Percentiles rank a stretch among this genome's conserved stretches.
Evolutionary conservation across 768 basidiomycete genomes (phyloP).

Genomic region (Collybiopsis luxurians): DNA sequence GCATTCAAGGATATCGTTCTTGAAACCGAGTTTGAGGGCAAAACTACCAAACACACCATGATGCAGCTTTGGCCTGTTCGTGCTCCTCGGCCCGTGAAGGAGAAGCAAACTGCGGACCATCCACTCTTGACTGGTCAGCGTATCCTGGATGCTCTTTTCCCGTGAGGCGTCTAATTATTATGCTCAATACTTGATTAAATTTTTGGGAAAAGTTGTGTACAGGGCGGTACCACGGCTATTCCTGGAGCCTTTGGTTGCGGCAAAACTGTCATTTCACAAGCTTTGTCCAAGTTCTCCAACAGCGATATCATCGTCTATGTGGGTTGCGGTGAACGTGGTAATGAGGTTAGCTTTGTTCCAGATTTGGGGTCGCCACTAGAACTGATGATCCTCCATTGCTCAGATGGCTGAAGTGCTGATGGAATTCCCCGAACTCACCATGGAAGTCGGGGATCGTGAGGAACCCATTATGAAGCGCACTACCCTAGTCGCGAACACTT

Average conservation of each 20-base stretch:
- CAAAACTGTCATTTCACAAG: conserved; percentile 98
- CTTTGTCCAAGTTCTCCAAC: conserved; percentile 97
- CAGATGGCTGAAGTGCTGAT: conserved; percentile 98
- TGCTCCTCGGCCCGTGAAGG: conserved; percentile 92
- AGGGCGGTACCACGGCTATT: conserved; percentile 95
- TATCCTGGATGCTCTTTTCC: conserved; percentile 95
- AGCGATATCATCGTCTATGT: conserved; percentile 99
- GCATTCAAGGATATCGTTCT: conserved; percentile 78
- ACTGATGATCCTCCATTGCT: neutral
- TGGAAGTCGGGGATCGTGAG: conserved; percentile 89
- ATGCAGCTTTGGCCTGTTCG: conserved; percentile 99
- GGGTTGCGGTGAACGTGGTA: conserved; percentile 98
- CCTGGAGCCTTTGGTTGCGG: conserved; percentile 99
- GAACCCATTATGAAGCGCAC: conserved; percentile 99
- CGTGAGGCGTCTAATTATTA: conserved; percentile 47
- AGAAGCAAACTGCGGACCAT: conserved; percentile 90
- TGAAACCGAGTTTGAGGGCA: conserved; percentile 97
- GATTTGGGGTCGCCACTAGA: conserved; percentile 7
- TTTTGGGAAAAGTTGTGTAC: conserved; percentile 73
- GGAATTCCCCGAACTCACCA: conserved; percentile 95
- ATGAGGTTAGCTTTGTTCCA: conserved; percentile 55
- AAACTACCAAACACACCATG: conserved; percentile 89
- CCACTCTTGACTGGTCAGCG: conserved; percentile 96
- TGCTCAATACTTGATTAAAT: neutral
- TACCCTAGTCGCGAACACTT: conserved; percentile 97